Conservation (phyloP, 1,284 basidiomycete genomes). For the Apiotrichum veenhuisii region DNA sequence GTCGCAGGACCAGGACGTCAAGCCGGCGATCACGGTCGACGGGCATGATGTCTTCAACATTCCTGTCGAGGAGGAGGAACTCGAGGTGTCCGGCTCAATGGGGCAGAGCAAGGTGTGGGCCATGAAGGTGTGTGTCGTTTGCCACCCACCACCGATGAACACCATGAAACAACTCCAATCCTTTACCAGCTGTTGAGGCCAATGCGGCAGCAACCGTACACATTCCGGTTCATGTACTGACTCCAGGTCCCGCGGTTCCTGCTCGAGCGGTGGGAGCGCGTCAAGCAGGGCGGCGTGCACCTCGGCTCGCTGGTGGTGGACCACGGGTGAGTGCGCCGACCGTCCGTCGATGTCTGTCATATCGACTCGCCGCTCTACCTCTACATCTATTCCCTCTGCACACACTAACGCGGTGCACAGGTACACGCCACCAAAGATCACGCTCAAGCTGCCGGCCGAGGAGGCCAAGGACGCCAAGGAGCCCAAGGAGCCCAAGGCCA, state of each 20-base stretch:
- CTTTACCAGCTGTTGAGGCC: not conserved
- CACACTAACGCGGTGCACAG: not conserved
- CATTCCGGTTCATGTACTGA: too few relatives aligned
- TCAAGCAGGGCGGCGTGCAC: conserved; percentile 50
- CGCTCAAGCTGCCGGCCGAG: conserved; percentile 18
- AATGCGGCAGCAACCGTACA: not conserved
- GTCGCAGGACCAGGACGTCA: conserved; percentile 16
- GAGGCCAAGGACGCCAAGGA: conserved; percentile 7
- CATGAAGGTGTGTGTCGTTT: conserved; percentile 25
- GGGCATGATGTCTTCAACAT: conserved; percentile 20
- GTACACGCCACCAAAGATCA: conserved; percentile 10
- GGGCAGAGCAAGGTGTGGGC: conserved; percentile 40
- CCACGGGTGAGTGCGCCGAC: conserved; percentile 37
- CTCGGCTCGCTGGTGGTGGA: conserved; percentile 54
- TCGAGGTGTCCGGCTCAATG: conserved; percentile 23
- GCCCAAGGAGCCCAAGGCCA: conserved; percentile 2
- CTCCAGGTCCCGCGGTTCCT: conserved; percentile 53
- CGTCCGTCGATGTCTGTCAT: not conserved
- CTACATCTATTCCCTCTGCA: not conserved
- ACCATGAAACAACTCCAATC: not conserved
- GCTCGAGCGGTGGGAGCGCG: conserved; percentile 52
- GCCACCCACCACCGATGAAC: not conserved
- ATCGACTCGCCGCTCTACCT: not conserved
- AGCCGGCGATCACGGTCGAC: conserved; percentile 15
- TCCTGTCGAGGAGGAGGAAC: conserved; percentile 33